These are phyloP conservation scores for Heracleum sosnowskyi DNA, from an alignment of 129 eudicot species.

Conservation along the genomic window DNA sequence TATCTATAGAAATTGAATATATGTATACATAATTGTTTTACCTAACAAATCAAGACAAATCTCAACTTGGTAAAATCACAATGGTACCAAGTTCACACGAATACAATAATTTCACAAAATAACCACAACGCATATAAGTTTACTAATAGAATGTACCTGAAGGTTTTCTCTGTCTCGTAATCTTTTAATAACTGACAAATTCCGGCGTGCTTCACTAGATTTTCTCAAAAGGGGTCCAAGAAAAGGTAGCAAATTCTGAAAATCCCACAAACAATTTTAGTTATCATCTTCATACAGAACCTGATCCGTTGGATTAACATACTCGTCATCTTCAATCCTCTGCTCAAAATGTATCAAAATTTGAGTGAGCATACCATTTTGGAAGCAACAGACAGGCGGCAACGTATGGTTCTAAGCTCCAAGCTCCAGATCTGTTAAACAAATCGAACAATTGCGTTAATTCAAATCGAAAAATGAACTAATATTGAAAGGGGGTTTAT, in stretches of 20 bases:
- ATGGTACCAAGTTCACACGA: not conserved
- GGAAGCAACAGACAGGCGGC: too few relatives aligned
- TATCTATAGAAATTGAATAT: not conserved
- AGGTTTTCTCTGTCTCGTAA: conserved; percentile 83
- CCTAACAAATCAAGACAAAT: not conserved
- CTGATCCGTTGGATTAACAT: too few relatives aligned
- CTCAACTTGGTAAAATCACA: not conserved
- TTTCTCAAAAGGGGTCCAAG: conserved; percentile 89
- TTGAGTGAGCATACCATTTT: too few relatives aligned
- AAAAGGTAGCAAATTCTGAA: conserved; percentile 80
- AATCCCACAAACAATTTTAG: conserved; percentile 12
- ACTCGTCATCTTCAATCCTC: too few relatives aligned
- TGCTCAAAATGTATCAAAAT: too few relatives aligned
- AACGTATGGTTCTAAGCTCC: too few relatives aligned
- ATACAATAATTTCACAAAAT: not conserved
- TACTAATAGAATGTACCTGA: conserved; percentile 43
- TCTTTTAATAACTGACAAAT: conserved; percentile 76
- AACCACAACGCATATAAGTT: not conserved
- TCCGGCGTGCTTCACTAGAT: conserved; percentile 78
- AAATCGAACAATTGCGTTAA: too few relatives aligned
- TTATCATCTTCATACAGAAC: not conserved
- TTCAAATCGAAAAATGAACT: too few relatives aligned
- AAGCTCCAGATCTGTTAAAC: too few relatives aligned
- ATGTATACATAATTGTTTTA: not conserved
- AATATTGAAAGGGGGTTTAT: too few relatives aligned